Conservation (phyloP, 1,284 basidiomycete species). For the Xerocomus amazonicus region DNA sequence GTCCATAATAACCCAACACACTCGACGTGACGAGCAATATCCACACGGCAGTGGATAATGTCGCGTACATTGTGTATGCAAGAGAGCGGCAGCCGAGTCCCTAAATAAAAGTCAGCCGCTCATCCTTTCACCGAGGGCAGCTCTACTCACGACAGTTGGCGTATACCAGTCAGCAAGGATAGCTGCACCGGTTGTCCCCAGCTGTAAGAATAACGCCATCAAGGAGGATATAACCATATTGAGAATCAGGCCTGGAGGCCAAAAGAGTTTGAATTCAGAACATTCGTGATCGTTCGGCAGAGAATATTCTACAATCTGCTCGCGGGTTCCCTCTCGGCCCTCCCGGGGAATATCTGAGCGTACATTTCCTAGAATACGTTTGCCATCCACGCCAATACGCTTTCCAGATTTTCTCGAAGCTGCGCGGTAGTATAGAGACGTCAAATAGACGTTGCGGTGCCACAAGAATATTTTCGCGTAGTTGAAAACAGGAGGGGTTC, state of each 20-base stretch:
- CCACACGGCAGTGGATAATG: too few species aligned
- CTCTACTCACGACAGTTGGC: conserved; percentile 31
- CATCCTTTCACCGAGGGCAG: too few species aligned
- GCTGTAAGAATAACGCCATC: conserved; percentile 36
- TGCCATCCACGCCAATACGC: conserved; percentile 5
- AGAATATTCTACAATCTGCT: conserved; percentile 31
- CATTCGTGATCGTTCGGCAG: conserved; percentile 4
- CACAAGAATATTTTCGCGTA: conserved; percentile 21
- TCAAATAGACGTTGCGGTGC: conserved; percentile 20
- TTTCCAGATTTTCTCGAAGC: conserved; percentile 12
- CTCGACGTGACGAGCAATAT: too few species aligned
- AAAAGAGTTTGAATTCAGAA: conserved; percentile 10
- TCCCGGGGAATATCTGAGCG: background rate
- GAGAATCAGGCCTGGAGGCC: conserved; percentile 28
- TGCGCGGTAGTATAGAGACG: conserved; percentile 20
- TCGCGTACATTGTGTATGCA: too few species aligned
- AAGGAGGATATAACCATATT: conserved; percentile 36
- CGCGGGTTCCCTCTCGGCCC: conserved; percentile 25
- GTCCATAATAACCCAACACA: too few species aligned
- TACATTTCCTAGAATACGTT: background rate
- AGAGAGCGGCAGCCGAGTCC: too few species aligned
- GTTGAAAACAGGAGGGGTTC: conserved; percentile 16
- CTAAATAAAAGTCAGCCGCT: too few species aligned
- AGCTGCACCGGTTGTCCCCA: conserved; percentile 38
- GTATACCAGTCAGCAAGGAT: conserved; percentile 37